Conservation (phyloP, 352 stramenopile genomes). For the Phytopythium helicoides region DNA sequence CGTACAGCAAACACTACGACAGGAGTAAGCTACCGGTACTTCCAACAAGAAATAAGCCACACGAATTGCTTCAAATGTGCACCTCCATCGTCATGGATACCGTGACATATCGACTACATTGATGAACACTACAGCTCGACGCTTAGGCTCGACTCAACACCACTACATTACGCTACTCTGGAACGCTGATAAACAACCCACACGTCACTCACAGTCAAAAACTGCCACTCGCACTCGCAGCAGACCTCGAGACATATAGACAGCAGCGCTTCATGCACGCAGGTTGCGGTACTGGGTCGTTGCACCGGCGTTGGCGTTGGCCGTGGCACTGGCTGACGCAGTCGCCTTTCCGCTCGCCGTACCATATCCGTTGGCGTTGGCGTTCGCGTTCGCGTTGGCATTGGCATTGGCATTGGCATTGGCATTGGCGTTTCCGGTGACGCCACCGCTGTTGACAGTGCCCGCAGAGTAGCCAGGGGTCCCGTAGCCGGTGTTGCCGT, state of each 20-base stretch:
- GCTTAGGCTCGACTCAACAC: neutral
- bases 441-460: neutral
- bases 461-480: neutral
- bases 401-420: neutral
- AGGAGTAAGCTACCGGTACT: too few relatives aligned
- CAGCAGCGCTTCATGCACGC: neutral
- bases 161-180: neutral
- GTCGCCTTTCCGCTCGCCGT: neutral
- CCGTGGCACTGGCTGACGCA: neutral
- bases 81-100: too few relatives aligned
- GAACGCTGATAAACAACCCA: too few relatives aligned
- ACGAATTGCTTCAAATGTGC: too few relatives aligned
- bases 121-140: too few relatives aligned
- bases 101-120: too few relatives aligned
- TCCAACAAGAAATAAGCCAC: too few relatives aligned
- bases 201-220: too few relatives aligned
- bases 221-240: too few relatives aligned
- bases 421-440: neutral
- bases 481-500: too few relatives aligned
- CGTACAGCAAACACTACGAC: too few relatives aligned
- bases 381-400: neutral
- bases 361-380: neutral
- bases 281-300: slow-evolving; percentile 4
- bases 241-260: too few relatives aligned
- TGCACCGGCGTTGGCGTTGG: neutral